phyloP scores from a whole-genome alignment of 768 basidiomycete species.

The Leucocoprinus sp. region DNA sequence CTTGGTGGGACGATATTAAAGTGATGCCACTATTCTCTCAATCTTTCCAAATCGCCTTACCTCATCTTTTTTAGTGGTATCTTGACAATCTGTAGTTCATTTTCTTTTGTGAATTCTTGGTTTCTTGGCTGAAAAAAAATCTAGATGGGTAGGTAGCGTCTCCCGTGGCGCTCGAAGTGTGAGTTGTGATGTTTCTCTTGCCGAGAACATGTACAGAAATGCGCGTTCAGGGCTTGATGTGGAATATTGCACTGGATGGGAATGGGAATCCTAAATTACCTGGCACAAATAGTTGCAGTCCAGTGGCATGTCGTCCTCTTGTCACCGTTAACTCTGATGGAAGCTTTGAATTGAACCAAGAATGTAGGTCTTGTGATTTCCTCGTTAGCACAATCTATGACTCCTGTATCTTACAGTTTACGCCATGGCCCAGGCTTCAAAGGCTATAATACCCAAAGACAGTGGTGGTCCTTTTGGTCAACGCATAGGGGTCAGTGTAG shows the following conservation, averaged over 20 bases:
- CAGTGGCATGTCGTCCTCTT: slow-evolving; percentile 55
- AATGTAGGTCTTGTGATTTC: slow-evolving; percentile 37
- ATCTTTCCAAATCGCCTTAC: background rate
- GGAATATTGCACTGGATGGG: slow-evolving; percentile 64
- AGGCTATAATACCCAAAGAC: slow-evolving; percentile 66
- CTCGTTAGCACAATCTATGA: background rate
- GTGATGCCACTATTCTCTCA: slow-evolving; percentile 22
- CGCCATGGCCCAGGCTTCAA: slow-evolving; percentile 66
- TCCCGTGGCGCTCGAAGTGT: slow-evolving; percentile 33
- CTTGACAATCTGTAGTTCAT: slow-evolving; percentile 46
- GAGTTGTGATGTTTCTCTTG: slow-evolving; percentile 11
- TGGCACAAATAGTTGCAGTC: slow-evolving; percentile 53
- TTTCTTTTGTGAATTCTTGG: background rate
- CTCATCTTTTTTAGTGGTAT: slow-evolving; percentile 41
- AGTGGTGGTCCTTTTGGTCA: slow-evolving; percentile 58
- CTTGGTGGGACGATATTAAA: slow-evolving; percentile 81
- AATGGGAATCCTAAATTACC: slow-evolving; percentile 59
- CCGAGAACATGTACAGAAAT: slow-evolving; percentile 10
- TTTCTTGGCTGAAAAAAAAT: background rate
- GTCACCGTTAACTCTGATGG: slow-evolving; percentile 60
- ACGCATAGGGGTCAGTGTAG: slow-evolving; percentile 56
- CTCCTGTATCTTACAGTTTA: slow-evolving; percentile 35
- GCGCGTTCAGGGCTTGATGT: slow-evolving; percentile 47
- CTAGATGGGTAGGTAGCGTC: slow-evolving; percentile 25
- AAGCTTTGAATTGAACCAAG: slow-evolving; percentile 60